Conservation (phyloP, 2,329 filamentous ascomycete species). For the Aotearoamyces nothofagi region DNA sequence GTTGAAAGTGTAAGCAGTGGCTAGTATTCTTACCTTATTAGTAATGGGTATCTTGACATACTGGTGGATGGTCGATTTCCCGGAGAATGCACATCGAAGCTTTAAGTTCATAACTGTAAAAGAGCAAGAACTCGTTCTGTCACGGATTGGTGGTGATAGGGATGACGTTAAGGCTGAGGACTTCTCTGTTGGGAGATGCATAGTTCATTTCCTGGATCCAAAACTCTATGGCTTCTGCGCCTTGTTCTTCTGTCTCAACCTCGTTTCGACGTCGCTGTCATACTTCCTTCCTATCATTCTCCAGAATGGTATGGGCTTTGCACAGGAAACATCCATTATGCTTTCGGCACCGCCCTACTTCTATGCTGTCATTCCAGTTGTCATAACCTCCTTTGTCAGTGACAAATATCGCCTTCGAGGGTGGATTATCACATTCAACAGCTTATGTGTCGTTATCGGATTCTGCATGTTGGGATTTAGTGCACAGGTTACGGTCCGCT, state of each 20-base stretch:
- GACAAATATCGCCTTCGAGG: constrained; percentile 34
- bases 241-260: constrained; percentile 53
- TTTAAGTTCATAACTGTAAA: constrained; percentile 38
- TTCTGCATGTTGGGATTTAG: constrained; percentile 18
- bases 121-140: constrained; percentile 30
- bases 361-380: constrained; percentile 31
- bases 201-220: constrained; percentile 32
- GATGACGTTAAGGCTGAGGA: constrained; percentile 33
- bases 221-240: constrained; percentile 48
- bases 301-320: constrained; percentile 36
- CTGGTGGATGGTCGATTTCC: constrained; percentile 49
- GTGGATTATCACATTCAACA: constrained; percentile 17
- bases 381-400: constrained; percentile 34
- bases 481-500: constrained; percentile 14
- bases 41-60: constrained; percentile 34
- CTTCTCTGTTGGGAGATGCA: constrained; percentile 44
- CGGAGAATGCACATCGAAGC: constrained; percentile 36
- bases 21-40: constrained; percentile 10
- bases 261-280: constrained; percentile 59
- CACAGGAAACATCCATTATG: constrained; percentile 33
- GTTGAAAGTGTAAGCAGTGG: not conserved
- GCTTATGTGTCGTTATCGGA: constrained; percentile 14
- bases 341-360: constrained; percentile 37
- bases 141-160: constrained; percentile 39
- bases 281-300: constrained; percentile 75